Conservation (phyloP, 192 early-diverging fungal genomes). For the Chytriomyces sp. region DNA sequence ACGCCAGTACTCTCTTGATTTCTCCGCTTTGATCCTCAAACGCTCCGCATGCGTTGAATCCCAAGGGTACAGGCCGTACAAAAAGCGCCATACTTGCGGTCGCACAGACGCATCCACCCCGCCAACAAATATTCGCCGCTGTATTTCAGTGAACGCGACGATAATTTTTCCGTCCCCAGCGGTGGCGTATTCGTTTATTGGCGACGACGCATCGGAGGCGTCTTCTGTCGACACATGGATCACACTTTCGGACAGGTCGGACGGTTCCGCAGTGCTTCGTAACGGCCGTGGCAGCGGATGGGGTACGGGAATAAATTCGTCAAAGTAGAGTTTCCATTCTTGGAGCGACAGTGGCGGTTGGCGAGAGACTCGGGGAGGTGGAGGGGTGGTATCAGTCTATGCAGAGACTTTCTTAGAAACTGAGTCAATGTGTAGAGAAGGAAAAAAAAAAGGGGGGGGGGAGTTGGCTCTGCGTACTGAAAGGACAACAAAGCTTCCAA, state of each 20-base stretch:
- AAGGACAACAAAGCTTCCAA: slow-evolving; percentile 35
- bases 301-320: slow-evolving; percentile 25
- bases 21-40: slow-evolving; percentile 46
- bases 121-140: slow-evolving; percentile 49
- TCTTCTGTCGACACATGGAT: slow-evolving; percentile 3
- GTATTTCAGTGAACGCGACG: slow-evolving; percentile 20
- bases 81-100: slow-evolving; percentile 81
- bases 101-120: slow-evolving; percentile 20
- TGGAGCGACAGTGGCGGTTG: slow-evolving; percentile 23
- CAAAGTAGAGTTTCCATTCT: slow-evolving; percentile 36
- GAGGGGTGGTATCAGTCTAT: slow-evolving; percentile 38
- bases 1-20: slow-evolving; percentile 40
- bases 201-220: neutral
- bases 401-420: too few species aligned
- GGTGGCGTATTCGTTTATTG: neutral
- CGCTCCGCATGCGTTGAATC: slow-evolving; percentile 76
- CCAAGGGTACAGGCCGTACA: slow-evolving; percentile 87
- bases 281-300: neutral
- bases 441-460: neutral
- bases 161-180: slow-evolving; percentile 25
- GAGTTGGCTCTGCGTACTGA: slow-evolving; percentile 7
- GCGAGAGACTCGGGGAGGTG: slow-evolving; percentile 32
- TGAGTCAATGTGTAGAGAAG: neutral
- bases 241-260: neutral
- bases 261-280: neutral